Percentiles rank a stretch among this genome's conserved stretches.
Evolutionary conservation across 2,329 filamentous ascomycete genomes (phyloP).

Genomic region (Cyphellophora europaea): DNA sequence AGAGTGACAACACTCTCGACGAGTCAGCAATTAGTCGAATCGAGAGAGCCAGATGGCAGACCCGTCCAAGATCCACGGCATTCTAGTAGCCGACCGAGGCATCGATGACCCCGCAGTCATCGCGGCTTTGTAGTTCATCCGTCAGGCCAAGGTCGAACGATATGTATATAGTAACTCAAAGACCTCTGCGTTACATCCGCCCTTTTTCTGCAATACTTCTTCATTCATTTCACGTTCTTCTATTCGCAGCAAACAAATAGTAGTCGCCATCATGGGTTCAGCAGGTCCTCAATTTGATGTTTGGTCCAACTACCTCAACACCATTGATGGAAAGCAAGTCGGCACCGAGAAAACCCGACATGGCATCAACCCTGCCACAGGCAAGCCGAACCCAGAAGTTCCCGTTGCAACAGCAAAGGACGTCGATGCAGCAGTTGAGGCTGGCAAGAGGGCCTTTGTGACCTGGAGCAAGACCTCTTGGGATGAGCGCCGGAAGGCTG

Average conservation of each 20-base stretch:
- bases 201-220: too few relatives aligned
- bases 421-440: constrained; percentile 40
- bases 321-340: constrained; percentile 41
- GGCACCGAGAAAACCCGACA: constrained; percentile 36
- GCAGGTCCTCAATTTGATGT: background rate
- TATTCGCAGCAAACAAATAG: background rate
- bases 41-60: too few relatives aligned
- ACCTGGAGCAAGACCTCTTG: constrained; percentile 33
- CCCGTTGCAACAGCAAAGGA: constrained; percentile 41
- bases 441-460: constrained; percentile 38
- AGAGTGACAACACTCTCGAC: too few relatives aligned
- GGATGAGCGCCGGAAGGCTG: constrained; percentile 24
- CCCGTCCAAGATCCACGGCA: too few relatives aligned
- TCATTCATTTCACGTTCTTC: too few relatives aligned
- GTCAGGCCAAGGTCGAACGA: too few relatives aligned
- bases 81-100: too few relatives aligned
- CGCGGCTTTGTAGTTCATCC: too few relatives aligned
- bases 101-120: too few relatives aligned
- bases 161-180: too few relatives aligned
- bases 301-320: constrained; percentile 36
- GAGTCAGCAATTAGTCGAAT: too few relatives aligned
- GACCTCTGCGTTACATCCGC: too few relatives aligned
- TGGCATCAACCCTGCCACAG: constrained; percentile 43
- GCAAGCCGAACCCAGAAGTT: constrained; percentile 40
- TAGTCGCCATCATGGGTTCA: background rate